Evolutionary conservation across 2,329 filamentous ascomycete genomes (phyloP).

Genomic region (Botrytis tulipae): DNA sequence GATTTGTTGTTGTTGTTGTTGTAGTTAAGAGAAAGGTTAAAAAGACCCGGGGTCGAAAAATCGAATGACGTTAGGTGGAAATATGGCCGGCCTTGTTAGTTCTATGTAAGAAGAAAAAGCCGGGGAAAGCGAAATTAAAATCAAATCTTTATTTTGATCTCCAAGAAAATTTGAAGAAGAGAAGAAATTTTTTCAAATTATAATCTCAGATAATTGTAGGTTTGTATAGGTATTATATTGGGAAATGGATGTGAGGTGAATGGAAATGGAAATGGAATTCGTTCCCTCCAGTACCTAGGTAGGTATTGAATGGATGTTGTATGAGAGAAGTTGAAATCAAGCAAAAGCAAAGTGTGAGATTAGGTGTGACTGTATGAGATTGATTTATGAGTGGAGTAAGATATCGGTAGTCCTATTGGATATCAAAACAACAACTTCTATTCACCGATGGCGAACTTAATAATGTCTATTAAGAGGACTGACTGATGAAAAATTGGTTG

Average conservation of each 20-base stretch:
- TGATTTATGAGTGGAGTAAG: not conserved
- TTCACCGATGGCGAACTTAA: not conserved
- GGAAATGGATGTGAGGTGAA: not conserved
- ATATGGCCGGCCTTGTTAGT: not conserved
- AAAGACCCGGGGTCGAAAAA: not conserved
- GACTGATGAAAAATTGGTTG: no score
- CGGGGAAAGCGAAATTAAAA: not conserved
- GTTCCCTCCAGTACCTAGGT: not conserved
- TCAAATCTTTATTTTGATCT: conserved; percentile 1
- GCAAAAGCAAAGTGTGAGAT: not conserved
- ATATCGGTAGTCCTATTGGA: not conserved
- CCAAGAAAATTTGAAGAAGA: not conserved
- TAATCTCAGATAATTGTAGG: not conserved
- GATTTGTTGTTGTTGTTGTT: conserved; percentile 4
- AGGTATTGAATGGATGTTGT: not conserved
- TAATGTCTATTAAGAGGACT: no score
- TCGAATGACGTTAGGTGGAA: conserved; percentile 11
- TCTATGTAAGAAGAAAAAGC: not conserved
- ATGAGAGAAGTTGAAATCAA: not conserved
- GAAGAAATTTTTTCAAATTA: not conserved
- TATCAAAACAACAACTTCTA: not conserved
- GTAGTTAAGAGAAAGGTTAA: not conserved
- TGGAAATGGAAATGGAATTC: not conserved
- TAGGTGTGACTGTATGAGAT: not conserved
- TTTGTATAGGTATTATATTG: not conserved